These are phyloP conservation scores for Nephelium lappaceum DNA, from an alignment of 345 rosid species.

Conservation along the genomic window DNA sequence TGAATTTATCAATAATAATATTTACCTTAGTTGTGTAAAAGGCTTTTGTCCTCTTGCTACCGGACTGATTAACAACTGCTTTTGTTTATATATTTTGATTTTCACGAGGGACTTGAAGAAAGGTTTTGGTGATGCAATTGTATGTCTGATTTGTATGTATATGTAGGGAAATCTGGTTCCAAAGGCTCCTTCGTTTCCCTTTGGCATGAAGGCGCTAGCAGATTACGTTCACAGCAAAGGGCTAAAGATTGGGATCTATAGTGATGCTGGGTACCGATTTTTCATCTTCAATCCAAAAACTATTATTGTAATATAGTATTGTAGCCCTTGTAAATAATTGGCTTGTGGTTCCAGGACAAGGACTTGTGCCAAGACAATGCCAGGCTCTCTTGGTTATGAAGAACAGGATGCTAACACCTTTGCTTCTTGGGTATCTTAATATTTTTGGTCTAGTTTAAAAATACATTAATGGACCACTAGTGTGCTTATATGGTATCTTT, in stretches of 20 bases:
- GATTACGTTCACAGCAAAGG: slow-evolving; percentile 47
- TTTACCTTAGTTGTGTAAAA: too few species aligned
- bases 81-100: too few species aligned
- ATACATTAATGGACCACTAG: too few species aligned
- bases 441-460: not conserved
- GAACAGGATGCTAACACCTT: slow-evolving; percentile 57
- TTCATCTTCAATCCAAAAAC: not conserved
- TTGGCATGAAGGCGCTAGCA: slow-evolving; percentile 45
- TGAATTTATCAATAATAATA: too few species aligned
- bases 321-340: not conserved
- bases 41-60: too few species aligned
- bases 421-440: slow-evolving; percentile 48
- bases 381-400: slow-evolving; percentile 59
- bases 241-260: slow-evolving; percentile 48
- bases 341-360: slow-evolving; percentile 27
- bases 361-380: slow-evolving; percentile 52
- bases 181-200: slow-evolving; percentile 38
- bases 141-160: not conserved
- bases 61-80: too few species aligned
- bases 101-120: not conserved
- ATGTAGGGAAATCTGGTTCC: slow-evolving; percentile 46
- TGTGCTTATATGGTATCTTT: too few species aligned
- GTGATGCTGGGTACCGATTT: slow-evolving; percentile 45
- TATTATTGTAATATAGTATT: too few species aligned
- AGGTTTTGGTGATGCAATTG: not conserved